Percentiles rank a stretch among this genome's conserved stretches.
phyloP scores from a whole-genome alignment of 306 rosid genomes.

The Abrus precatorius region DNA sequence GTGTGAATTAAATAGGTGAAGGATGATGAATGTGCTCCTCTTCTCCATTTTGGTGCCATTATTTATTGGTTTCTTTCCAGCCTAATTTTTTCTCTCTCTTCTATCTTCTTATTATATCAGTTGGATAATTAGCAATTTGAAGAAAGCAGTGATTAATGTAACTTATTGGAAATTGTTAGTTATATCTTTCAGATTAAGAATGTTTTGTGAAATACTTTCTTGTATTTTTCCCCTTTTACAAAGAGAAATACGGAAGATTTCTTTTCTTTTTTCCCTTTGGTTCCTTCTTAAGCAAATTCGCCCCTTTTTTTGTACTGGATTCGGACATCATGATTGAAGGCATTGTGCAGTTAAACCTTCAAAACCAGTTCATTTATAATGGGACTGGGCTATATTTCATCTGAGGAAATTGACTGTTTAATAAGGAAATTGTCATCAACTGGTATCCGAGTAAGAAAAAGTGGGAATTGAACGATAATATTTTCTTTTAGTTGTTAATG shows the following conservation, averaged over 20 bases:
- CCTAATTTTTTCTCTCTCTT: constrained; percentile 44
- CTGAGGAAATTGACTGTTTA: neutral
- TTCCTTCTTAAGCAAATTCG: neutral
- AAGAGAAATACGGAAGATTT: constrained; percentile 46
- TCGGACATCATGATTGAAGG: neutral
- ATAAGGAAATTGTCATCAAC: neutral
- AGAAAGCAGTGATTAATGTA: constrained; percentile 69
- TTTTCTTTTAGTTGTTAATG: neutral
- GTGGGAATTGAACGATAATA: neutral
- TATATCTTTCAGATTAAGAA: constrained; percentile 63
- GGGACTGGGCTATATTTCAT: neutral
- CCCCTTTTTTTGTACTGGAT: neutral
- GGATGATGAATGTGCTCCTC: constrained; percentile 56
- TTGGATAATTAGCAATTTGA: constrained; percentile 57
- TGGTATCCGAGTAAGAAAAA: neutral
- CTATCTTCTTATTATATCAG: constrained; percentile 54
- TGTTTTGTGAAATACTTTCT: constrained; percentile 65
- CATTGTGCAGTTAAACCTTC: neutral
- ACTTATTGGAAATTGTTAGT: constrained; percentile 71
- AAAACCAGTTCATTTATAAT: neutral
- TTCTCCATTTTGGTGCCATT: constrained; percentile 61
- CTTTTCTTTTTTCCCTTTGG: neutral
- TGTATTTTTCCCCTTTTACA: constrained; percentile 49
- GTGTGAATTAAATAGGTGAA: constrained; percentile 49
- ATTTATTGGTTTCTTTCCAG: constrained; percentile 53